Evolutionary conservation across 192 early-diverging fungal species (phyloP), one percentile per base, ranked within the genome.

Genomic region (Backusella luteola): DNA sequence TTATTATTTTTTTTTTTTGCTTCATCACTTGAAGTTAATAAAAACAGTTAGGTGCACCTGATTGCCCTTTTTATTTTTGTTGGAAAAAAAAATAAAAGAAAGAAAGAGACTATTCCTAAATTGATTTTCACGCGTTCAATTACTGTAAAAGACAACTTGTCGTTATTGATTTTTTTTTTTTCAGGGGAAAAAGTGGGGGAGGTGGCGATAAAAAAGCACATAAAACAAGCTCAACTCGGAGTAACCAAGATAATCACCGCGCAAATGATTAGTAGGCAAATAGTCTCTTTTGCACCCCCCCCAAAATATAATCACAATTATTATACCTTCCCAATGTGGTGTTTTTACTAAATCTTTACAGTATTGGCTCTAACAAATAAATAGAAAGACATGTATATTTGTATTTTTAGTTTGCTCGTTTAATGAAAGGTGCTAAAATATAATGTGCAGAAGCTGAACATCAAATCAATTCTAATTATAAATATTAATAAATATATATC

Each of bases 121-220:
- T 44, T 12, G n/a, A n/a, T n/a, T n/a, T n/a, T n/a, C n/a, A n/a
- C n/a, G n/a, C n/a, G n/a, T n/a, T n/a, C n/a, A n/a, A n/a, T n/a
- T n/a, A n/a, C n/a, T n/a, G n/a, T n/a, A n/a, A n/a, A n/a, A n/a
- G n/a, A n/a, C n/a, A n/a, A n/a, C n/a, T n/a, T n/a, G n/a, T n/a
- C n/a, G n/a, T n/a, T n/a, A n/a, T n/a, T n/a, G n/a, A n/a, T n/a
- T 44, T 53, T 56, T 56, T 26, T 59, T 59, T 59, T 59, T 59
- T 59, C 23, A 59, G 53, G 53, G 53, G 53, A 59, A 59, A 52
- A 59, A 59, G 23, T 59, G 53, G 53, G 53, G 53, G 53, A 26
- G 53, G 53, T 59, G 53, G 53, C 53, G 21, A 59, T 59, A 32
- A 2, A 32, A 32, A 32, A 32, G 1, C 32, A 32, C 32, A 32